These are phyloP conservation scores for Fistulinella staudtii DNA, from an alignment of 1,284 basidiomycete species.

Conservation along the genomic window DNA sequence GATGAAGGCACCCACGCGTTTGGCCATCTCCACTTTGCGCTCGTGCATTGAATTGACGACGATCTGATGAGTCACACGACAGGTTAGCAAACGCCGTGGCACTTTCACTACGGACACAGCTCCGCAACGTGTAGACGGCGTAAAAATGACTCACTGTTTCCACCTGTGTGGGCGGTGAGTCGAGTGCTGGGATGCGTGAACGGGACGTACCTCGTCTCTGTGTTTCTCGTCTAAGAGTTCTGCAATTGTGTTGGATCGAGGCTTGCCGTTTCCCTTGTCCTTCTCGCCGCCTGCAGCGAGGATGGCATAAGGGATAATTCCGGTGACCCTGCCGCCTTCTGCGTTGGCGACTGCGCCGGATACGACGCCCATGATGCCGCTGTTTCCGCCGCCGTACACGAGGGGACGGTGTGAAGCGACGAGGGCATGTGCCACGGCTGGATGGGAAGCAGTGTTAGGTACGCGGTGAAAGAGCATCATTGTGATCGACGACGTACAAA, in stretches of 20 bases:
- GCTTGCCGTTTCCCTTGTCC: constrained; percentile 39
- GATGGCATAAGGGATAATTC: constrained; percentile 79
- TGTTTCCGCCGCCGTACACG: constrained; percentile 83
- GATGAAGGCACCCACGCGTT: constrained; percentile 73
- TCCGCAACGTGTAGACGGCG: constrained; percentile 7
- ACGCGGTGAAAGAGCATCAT: background rate
- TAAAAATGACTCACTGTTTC: constrained; percentile 43
- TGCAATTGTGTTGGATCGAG: constrained; percentile 22
- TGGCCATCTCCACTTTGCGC: constrained; percentile 86
- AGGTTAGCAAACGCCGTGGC: constrained; percentile 5
- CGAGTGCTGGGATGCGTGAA: background rate
- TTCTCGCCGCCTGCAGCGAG: constrained; percentile 59
- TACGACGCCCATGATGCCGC: constrained; percentile 85
- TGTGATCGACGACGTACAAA: constrained; percentile 46
- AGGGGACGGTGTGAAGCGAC: constrained; percentile 62
- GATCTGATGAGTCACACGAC: constrained; percentile 38
- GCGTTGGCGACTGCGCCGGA: constrained; percentile 62
- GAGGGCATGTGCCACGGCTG: constrained; percentile 73
- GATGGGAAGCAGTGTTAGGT: background rate
- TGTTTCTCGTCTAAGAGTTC: constrained; percentile 40
- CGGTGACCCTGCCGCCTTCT: constrained; percentile 73
- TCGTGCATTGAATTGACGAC: constrained; percentile 89
- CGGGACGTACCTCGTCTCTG: constrained; percentile 40
- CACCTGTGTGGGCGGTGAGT: constrained; percentile 32
- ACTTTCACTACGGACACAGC: background rate